These are phyloP conservation scores for Exophiala oligosperma DNA, from an alignment of 2,329 filamentous ascomycete genomes.

Conservation along the genomic window DNA sequence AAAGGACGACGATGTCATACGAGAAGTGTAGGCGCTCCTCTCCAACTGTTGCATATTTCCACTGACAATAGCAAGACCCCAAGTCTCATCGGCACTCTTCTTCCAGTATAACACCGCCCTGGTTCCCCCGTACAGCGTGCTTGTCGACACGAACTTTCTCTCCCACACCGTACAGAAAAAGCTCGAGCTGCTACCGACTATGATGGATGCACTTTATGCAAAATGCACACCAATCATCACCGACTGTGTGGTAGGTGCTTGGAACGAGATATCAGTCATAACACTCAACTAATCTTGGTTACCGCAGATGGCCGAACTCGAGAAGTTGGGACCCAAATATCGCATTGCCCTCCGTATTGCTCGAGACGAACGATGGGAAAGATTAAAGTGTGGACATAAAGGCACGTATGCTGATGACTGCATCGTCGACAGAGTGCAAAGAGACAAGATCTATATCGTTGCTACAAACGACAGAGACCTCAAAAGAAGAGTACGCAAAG, in stretches of 20 bases:
- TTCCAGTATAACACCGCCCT: slow-evolving; percentile 86
- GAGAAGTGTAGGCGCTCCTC: slow-evolving; percentile 61
- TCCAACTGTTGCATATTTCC: background rate
- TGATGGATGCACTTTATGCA: slow-evolving; percentile 93
- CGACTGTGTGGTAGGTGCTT: slow-evolving; percentile 56
- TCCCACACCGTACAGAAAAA: slow-evolving; percentile 90
- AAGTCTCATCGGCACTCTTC: slow-evolving; percentile 81
- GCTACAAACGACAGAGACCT: slow-evolving; percentile 71
- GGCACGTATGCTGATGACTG: slow-evolving; percentile 87
- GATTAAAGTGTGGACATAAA: slow-evolving; percentile 86
- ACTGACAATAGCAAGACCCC: slow-evolving; percentile 52
- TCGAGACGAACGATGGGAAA: slow-evolving; percentile 82
- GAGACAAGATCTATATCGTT: slow-evolving; percentile 75
- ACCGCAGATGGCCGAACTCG: slow-evolving; percentile 69
- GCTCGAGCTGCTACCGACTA: slow-evolving; percentile 78
- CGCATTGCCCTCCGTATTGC: slow-evolving; percentile 82
- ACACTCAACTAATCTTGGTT: too few species aligned
- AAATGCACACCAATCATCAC: slow-evolving; percentile 90
- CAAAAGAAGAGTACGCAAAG: slow-evolving; percentile 80
- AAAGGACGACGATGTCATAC: slow-evolving; percentile 64
- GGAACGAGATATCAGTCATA: too few species aligned
- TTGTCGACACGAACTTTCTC: slow-evolving; percentile 88
- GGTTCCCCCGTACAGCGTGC: slow-evolving; percentile 76
- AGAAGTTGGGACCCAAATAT: slow-evolving; percentile 88
- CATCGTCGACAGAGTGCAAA: slow-evolving; percentile 69